These are phyloP conservation scores for Aspergillus sp. DNA, from an alignment of 2,329 filamentous ascomycete species.

Conservation along the genomic window DNA sequence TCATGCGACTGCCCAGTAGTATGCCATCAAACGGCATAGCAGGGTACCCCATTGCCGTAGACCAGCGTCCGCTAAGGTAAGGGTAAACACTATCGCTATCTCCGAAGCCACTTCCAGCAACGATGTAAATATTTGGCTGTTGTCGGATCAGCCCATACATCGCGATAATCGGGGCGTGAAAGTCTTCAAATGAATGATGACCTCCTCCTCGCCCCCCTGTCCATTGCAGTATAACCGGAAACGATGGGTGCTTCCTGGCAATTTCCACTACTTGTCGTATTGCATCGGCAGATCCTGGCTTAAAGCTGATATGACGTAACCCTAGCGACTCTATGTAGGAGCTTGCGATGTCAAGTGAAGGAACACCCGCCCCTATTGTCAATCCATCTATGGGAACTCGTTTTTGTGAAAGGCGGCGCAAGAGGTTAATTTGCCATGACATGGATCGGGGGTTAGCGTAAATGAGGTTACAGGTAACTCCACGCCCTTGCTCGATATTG, in stretches of 20 bases:
- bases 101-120: constrained; percentile 90
- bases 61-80: constrained; percentile 87
- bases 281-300: constrained; percentile 83
- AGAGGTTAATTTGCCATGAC: constrained; percentile 53
- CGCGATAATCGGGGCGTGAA: constrained; percentile 85
- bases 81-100: constrained; percentile 88
- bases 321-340: constrained; percentile 93
- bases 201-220: constrained; percentile 91
- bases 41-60: constrained; percentile 80
- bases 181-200: constrained; percentile 93
- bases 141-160: constrained; percentile 76
- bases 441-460: constrained; percentile 55
- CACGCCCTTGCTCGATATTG: constrained; percentile 67
- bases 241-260: constrained; percentile 87
- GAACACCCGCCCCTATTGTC: constrained; percentile 89
- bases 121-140: constrained; percentile 79
- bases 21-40: constrained; percentile 94
- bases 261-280: constrained; percentile 91
- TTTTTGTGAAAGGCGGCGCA: constrained; percentile 62
- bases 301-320: constrained; percentile 91
- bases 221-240: constrained; percentile 94
- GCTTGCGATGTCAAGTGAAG: constrained; percentile 87
- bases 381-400: constrained; percentile 85
- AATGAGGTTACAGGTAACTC: constrained; percentile 55
- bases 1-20: constrained; percentile 88